Evolutionary conservation across 305 asterid species (phyloP).

Genomic region (Euphrasia arctica): DNA sequence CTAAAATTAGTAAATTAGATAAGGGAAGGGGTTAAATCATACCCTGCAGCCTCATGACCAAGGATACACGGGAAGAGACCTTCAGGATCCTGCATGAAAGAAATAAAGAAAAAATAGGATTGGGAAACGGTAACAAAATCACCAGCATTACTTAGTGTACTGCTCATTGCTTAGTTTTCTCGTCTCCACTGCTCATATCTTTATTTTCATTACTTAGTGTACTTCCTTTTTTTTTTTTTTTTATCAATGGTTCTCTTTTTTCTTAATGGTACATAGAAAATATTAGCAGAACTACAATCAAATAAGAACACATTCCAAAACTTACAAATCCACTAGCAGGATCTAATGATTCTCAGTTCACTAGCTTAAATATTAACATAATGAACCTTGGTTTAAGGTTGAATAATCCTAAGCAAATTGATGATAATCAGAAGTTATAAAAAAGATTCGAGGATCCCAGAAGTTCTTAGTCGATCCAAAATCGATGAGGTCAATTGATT

Average conservation of each 20-base stretch:
- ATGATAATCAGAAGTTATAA: constrained; percentile 2
- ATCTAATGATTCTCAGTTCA: not conserved
- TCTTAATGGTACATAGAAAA: not conserved
- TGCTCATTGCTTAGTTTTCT: not conserved
- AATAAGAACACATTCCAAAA: not conserved
- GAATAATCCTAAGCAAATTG: not conserved
- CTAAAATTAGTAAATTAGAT: constrained; percentile 1
- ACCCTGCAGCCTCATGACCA: constrained; percentile 99
- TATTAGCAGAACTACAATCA: not conserved
- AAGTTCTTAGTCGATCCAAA: not conserved
- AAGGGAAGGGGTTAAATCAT: constrained; percentile 22
- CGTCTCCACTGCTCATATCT: not conserved
- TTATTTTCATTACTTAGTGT: not conserved
- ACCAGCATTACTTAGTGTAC: not conserved
- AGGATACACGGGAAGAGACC: constrained; percentile 99
- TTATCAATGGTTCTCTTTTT: not conserved
- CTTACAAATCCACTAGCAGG: not conserved
- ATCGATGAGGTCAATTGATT: constrained; percentile 5
- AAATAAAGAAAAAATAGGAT: constrained; percentile 12
- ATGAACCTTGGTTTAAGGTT: not conserved
- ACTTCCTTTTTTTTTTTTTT: not conserved
- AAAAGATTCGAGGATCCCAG: not conserved
- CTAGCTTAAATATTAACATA: not conserved
- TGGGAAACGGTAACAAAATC: constrained; percentile 6
- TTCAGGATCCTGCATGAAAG: constrained; percentile 83